phyloP scores from a whole-genome alignment of 2,329 filamentous ascomycete genomes.

The Pezicula radicicola region DNA sequence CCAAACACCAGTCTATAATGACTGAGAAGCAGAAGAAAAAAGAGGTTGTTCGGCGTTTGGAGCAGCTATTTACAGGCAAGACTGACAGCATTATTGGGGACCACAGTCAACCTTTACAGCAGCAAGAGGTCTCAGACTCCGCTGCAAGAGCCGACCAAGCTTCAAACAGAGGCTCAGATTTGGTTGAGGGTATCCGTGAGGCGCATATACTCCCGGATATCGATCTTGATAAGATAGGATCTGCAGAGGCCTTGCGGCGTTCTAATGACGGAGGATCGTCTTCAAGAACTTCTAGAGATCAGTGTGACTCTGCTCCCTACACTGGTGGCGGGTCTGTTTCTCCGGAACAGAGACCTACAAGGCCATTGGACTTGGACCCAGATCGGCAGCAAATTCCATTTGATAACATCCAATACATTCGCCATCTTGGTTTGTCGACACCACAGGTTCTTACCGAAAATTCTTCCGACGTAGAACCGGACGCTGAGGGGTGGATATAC shows the following conservation, averaged over 20 bases:
- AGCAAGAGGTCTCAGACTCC: conserved; percentile 51
- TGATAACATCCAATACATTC: conserved; percentile 79
- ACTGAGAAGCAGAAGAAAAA: conserved; percentile 75
- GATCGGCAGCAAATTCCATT: conserved; percentile 71
- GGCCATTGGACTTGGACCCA: conserved; percentile 74
- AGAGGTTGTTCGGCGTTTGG: conserved; percentile 70
- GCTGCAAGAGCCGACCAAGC: conserved; percentile 37
- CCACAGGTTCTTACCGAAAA: conserved; percentile 48
- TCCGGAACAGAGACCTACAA: conserved; percentile 72
- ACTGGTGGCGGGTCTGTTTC: conserved; percentile 22
- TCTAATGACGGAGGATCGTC: too few relatives aligned
- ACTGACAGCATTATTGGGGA: conserved; percentile 31
- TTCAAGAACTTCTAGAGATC: conserved; percentile 18
- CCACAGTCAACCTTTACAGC: conserved; percentile 23
- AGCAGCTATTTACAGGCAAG: conserved; percentile 80
- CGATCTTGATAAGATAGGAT: conserved; percentile 13
- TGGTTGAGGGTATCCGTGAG: conserved; percentile 34
- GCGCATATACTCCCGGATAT: conserved; percentile 30
- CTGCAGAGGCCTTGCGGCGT: not conserved
- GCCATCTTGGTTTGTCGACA: conserved; percentile 66
- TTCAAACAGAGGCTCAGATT: conserved; percentile 14
- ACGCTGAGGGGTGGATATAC: conserved; percentile 76
- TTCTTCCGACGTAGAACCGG: conserved; percentile 51
- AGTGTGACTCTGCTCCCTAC: conserved; percentile 9
- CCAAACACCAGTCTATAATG: conserved; percentile 54